Percentiles rank a stretch among this genome's conserved stretches.
phyloP scores from a whole-genome alignment of 1,284 basidiomycete genomes.

The Fomitopsis schrenkii region DNA sequence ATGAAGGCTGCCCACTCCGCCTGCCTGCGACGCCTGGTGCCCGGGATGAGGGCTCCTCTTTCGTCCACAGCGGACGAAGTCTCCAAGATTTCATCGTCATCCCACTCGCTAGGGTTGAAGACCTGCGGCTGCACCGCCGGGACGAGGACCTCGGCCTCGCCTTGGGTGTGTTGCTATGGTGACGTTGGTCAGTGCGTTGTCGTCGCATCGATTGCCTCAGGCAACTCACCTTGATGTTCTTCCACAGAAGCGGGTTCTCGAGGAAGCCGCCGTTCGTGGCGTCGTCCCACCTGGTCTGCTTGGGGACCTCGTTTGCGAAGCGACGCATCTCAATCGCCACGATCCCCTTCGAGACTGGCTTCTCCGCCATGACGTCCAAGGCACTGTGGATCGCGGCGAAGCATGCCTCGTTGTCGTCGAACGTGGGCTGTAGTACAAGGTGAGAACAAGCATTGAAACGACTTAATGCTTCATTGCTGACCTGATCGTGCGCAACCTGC shows the following conservation, averaged over 20 bases:
- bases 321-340: no score
- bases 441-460: background rate
- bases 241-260: no score
- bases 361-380: no score
- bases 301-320: no score
- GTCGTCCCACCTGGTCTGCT: no score
- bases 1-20: background rate
- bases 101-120: background rate
- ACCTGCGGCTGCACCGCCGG: background rate
- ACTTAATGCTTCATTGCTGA: background rate
- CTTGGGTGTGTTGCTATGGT: no score
- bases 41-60: background rate
- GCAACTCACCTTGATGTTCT: no score
- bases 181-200: no score
- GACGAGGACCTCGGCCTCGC: no score
- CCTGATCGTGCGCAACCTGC: background rate
- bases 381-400: background rate
- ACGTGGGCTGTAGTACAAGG: background rate
- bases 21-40: background rate
- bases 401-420: background rate
- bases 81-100: background rate
- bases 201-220: no score
- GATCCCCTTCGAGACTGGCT: no score
- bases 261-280: no score
- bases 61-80: background rate